Conservation (phyloP, 306 rosid species). For the Potentilla sterilis region DNA sequence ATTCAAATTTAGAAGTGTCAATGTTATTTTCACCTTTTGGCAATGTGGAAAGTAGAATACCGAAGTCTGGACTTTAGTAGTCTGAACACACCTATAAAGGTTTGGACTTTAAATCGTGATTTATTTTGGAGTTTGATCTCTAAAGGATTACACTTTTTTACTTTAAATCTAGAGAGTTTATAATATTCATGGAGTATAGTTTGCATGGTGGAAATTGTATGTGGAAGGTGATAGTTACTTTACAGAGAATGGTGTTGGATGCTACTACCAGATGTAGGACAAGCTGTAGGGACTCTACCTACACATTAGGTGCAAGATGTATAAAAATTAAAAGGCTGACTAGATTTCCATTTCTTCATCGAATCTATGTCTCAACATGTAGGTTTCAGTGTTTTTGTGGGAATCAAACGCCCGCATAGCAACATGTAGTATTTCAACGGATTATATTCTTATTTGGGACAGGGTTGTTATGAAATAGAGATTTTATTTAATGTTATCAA, state of each 20-base stretch:
- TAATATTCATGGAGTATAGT: neutral
- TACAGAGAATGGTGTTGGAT: slow-evolving; percentile 25
- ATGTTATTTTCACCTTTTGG: neutral
- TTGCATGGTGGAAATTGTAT: slow-evolving; percentile 19
- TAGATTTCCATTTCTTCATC: slow-evolving; percentile 32
- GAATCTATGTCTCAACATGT: slow-evolving; percentile 31
- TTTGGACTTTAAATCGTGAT: slow-evolving; percentile 14
- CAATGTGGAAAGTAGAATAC: neutral
- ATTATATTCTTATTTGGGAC: neutral
- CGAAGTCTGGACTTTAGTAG: neutral
- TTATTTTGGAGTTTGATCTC: neutral
- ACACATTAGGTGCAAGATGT: slow-evolving; percentile 22
- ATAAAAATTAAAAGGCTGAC: slow-evolving; percentile 23
- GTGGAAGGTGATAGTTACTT: slow-evolving; percentile 22
- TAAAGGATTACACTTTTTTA: neutral
- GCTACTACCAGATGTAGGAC: slow-evolving; percentile 21
- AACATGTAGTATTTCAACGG: neutral
- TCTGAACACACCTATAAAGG: neutral
- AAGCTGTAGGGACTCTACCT: slow-evolving; percentile 39
- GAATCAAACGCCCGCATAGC: slow-evolving; percentile 20
- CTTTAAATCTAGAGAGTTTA: neutral
- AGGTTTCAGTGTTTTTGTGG: slow-evolving; percentile 26
- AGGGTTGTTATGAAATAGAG: slow-evolving; percentile 10
- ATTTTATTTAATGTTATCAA: slow-evolving; percentile 4
- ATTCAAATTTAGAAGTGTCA: neutral